Conservation (phyloP, 78 protist genomes). For the Isochrysis galbana region DNA sequence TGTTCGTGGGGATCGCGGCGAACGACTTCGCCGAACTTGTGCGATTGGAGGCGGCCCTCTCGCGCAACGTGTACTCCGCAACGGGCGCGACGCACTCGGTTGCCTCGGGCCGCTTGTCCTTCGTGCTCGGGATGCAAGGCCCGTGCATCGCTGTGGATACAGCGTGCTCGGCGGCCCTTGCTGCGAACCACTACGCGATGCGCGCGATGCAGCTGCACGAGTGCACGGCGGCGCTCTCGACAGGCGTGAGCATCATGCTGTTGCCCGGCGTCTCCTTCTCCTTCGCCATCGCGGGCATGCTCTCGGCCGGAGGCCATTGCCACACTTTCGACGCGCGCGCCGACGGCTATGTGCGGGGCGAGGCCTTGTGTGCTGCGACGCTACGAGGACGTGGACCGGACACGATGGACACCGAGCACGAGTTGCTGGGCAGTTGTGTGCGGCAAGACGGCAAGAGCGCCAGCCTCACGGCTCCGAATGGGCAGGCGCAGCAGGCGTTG, state of each 20-base stretch:
- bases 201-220: not conserved
- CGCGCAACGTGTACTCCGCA: not conserved
- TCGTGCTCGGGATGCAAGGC: slow-evolving; percentile 68
- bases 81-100: too few relatives aligned
- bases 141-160: slow-evolving; percentile 84
- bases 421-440: too few relatives aligned
- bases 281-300: slow-evolving; percentile 54
- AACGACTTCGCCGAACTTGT: not conserved
- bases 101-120: too few relatives aligned
- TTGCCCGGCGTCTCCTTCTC: not conserved
- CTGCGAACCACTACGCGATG: too few relatives aligned
- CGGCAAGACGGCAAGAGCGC: too few relatives aligned
- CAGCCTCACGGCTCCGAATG: too few relatives aligned
- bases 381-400: too few relatives aligned
- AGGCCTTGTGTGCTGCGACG: slow-evolving; percentile 61
- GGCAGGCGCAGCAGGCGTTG: too few relatives aligned
- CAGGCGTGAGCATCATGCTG: not conserved
- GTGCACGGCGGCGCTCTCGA: not conserved
- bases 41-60: not conserved
- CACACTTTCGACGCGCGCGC: too few relatives aligned
- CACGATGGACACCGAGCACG: too few relatives aligned
- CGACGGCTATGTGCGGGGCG: too few relatives aligned
- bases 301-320: slow-evolving; percentile 62
- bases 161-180: too few relatives aligned
- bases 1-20: not conserved